Percentiles rank a stretch among this genome's conserved stretches.
phyloP scores from a whole-genome alignment of 2,329 filamentous ascomycete species.

The Stemphylium lycopersici region DNA sequence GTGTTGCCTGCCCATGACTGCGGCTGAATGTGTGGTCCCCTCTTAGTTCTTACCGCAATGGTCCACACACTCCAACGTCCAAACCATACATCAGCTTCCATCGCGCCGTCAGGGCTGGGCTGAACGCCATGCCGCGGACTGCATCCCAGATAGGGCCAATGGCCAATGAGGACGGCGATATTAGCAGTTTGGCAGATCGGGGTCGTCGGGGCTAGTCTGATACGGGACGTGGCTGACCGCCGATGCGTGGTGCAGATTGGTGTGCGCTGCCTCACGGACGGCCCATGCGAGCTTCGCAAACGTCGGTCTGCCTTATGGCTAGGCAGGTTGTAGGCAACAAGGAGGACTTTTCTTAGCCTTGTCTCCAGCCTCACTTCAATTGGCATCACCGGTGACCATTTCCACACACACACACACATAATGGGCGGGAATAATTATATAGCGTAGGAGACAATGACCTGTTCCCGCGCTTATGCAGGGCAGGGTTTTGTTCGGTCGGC shows the following conservation, averaged over 20 bases:
- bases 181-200: conserved; percentile 1
- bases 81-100: neutral
- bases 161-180: neutral
- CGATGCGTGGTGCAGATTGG: neutral
- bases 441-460: neutral
- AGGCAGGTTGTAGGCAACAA: neutral
- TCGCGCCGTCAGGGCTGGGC: neutral
- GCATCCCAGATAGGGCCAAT: neutral
- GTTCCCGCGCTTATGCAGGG: neutral
- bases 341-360: neutral
- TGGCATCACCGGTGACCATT: neutral
- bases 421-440: too few relatives aligned
- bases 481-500: neutral
- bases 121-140: neutral
- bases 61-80: neutral
- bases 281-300: neutral
- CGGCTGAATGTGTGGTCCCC: neutral
- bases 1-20: neutral
- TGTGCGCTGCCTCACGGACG: neutral
- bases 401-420: too few relatives aligned
- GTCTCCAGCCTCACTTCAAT: neutral
- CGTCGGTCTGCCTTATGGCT: neutral
- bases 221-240: neutral
- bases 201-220: neutral
- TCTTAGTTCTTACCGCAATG: neutral